Conservation (phyloP, 2,329 filamentous ascomycete species). For the Meredithiella fracta region DNA sequence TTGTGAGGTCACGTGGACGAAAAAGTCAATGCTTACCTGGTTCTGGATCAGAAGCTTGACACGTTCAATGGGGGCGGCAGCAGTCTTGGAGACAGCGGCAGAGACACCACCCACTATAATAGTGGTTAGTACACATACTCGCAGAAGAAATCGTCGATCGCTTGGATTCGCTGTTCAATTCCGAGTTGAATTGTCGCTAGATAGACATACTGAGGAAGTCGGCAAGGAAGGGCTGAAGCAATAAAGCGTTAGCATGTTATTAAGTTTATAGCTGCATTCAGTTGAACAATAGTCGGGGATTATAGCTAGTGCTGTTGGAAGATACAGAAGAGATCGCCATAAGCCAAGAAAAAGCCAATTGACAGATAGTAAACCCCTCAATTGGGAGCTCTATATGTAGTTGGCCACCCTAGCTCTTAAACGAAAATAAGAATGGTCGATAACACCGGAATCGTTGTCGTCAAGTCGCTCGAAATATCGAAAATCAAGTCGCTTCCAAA, state of each 20-base stretch:
- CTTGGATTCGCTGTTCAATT: neutral
- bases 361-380: neutral
- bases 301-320: neutral
- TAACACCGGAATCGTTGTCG: no score
- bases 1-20: conserved; percentile 1
- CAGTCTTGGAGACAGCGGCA: conserved; percentile 99
- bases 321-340: neutral
- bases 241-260: conserved; percentile 22
- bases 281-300: no score
- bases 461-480: no score
- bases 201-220: conserved; percentile 97
- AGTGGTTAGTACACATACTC: conserved; percentile 17
- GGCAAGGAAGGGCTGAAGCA: conserved; percentile 68
- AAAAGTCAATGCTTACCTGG: conserved; percentile 53
- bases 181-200: neutral
- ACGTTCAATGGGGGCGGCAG: conserved; percentile 99
- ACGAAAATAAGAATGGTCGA: no score
- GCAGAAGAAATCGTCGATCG: neutral
- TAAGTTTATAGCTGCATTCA: neutral
- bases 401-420: no score
- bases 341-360: neutral
- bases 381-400: no score
- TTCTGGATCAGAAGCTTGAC: conserved; percentile 99
- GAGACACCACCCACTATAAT: conserved; percentile 94
- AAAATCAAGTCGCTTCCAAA: no score